Evolutionary conservation across 371 early-diverging fungal genomes (phyloP).

Genomic region (Circinella minor): DNA sequence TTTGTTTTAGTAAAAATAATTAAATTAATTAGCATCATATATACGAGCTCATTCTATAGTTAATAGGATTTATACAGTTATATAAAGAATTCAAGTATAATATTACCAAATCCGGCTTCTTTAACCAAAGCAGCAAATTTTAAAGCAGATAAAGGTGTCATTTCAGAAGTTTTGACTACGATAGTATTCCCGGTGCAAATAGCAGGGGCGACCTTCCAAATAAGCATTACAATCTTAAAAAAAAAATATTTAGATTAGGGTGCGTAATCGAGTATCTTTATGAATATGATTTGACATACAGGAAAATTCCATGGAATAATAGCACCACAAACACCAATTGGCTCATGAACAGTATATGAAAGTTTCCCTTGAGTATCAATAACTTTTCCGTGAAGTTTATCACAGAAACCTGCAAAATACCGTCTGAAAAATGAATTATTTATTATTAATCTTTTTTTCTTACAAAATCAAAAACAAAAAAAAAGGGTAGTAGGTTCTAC

Average conservation of each 20-base stretch:
- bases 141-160: slow-evolving; percentile 61
- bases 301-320: slow-evolving; percentile 91
- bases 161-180: slow-evolving; percentile 87
- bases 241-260: no score
- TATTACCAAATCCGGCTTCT: slow-evolving; percentile 50
- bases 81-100: no score
- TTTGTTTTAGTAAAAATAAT: no score
- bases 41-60: no score
- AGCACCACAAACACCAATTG: slow-evolving; percentile 80
- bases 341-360: slow-evolving; percentile 78
- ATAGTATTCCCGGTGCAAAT: slow-evolving; percentile 86
- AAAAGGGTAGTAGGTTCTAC: neutral
- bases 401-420: slow-evolving; percentile 82
- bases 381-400: slow-evolving; percentile 69
- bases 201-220: slow-evolving; percentile 86
- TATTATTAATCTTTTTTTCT: no score
- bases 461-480: no score
- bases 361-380: slow-evolving; percentile 47
- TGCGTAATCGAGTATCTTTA: no score
- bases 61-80: no score
- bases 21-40: no score
- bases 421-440: slow-evolving; percentile 25
- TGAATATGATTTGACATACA: slow-evolving; percentile 16
- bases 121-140: slow-evolving; percentile 50
- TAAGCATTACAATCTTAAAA: slow-evolving; percentile 37